Percentiles rank a stretch among this genome's conserved stretches.
phyloP scores from a whole-genome alignment of 2,329 filamentous ascomycete genomes.

The Penicillium rolfsii region DNA sequence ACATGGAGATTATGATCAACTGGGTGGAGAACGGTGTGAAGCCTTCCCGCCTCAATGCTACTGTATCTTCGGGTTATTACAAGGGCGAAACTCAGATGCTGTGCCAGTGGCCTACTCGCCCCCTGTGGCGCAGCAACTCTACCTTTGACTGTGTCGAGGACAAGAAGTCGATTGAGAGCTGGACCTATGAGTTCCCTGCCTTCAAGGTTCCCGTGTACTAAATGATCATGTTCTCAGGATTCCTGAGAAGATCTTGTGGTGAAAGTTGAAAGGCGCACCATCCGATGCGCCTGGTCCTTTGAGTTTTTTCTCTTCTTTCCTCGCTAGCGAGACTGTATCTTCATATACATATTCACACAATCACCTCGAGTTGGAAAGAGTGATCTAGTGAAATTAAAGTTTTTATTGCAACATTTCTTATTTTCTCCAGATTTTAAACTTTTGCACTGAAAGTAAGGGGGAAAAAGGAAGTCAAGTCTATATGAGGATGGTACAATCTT shows the following conservation, averaged over 20 bases:
- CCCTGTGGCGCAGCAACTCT: slow-evolving; percentile 36
- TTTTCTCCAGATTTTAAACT: no score
- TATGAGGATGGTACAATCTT: neutral
- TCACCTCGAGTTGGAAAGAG: neutral
- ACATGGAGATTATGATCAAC: slow-evolving; percentile 53
- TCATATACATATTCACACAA: neutral
- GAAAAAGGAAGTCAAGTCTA: neutral
- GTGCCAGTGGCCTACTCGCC: slow-evolving; percentile 41
- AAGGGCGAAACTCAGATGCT: slow-evolving; percentile 40
- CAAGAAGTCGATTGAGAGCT: slow-evolving; percentile 44
- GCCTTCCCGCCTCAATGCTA: slow-evolving; percentile 51
- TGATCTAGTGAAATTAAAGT: neutral
- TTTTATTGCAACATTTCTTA: neutral
- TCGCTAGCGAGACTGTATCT: neutral
- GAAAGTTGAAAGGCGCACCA: neutral
- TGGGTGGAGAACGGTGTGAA: slow-evolving; percentile 57
- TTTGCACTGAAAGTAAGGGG: neutral
- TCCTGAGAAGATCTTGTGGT: neutral
- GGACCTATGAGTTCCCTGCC: slow-evolving; percentile 46
- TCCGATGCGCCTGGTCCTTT: neutral
- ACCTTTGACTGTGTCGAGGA: slow-evolving; percentile 47
- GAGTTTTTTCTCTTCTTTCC: neutral
- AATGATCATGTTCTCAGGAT: neutral
- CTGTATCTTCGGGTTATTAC: slow-evolving; percentile 37
- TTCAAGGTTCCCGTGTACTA: slow-evolving; percentile 48